These are phyloP conservation scores for Allomyces macrogynus DNA, from an alignment of 192 early-diverging fungal genomes.

Conservation along the genomic window DNA sequence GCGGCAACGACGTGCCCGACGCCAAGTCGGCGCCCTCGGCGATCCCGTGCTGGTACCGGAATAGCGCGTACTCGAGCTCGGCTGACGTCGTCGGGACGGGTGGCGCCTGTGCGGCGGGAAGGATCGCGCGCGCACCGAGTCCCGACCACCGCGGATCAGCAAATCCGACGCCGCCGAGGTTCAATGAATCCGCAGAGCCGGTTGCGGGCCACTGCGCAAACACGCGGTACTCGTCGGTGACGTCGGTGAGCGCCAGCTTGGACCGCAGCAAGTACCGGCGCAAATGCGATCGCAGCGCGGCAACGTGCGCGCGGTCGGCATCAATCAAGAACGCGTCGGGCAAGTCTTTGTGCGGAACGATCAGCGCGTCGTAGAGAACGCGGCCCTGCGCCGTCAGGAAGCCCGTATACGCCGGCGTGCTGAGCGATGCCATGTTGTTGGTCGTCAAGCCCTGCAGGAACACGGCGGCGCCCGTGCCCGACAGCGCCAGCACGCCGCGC, in stretches of 20 bases:
- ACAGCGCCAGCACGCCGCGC: slow-evolving; percentile 39
- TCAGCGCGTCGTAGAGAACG: slow-evolving; percentile 70
- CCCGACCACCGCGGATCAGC: slow-evolving; percentile 13
- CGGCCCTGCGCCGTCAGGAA: slow-evolving; percentile 80
- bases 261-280: slow-evolving; percentile 57
- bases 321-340: slow-evolving; percentile 58
- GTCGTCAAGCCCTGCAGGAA: slow-evolving; percentile 85
- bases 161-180: slow-evolving; percentile 15
- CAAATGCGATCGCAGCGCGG: slow-evolving; percentile 39
- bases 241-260: slow-evolving; percentile 49
- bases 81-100: slow-evolving; percentile 26
- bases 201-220: slow-evolving; percentile 20
- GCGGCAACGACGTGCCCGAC: slow-evolving; percentile 44
- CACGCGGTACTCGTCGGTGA: slow-evolving; percentile 31
- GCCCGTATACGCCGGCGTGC: slow-evolving; percentile 53
- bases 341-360: slow-evolving; percentile 58
- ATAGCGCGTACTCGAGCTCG: slow-evolving; percentile 40
- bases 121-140: slow-evolving; percentile 11
- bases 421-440: slow-evolving; percentile 59
- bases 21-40: slow-evolving; percentile 70
- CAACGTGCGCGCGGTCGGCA: slow-evolving; percentile 32
- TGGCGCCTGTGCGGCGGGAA: slow-evolving; percentile 27
- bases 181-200: slow-evolving; percentile 7
- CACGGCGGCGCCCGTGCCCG: slow-evolving; percentile 50
- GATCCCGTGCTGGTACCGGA: slow-evolving; percentile 64